Evolutionary conservation across 2,329 filamentous ascomycete species (phyloP), one percentile per base, ranked within the genome.

Genomic region (Phyllosticta citribraziliensis): DNA sequence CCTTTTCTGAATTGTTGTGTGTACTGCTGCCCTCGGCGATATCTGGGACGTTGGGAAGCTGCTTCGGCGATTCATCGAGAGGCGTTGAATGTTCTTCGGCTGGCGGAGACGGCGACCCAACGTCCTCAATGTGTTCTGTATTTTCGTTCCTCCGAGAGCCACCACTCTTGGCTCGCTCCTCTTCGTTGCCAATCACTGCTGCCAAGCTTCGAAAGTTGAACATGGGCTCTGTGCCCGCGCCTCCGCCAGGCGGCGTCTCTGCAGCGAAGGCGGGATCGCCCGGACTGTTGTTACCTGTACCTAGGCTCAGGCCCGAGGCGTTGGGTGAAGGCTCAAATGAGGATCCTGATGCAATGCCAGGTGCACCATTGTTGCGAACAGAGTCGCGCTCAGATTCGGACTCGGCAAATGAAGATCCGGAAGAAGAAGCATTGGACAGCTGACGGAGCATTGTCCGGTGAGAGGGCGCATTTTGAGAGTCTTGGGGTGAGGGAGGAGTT

Each of bases 161-260:
- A 9, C 27, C 35, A 5, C 35, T 50, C 61, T 59, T 59, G 30
- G 58, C 58, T 52, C 27, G 19, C 51, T 63, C 55, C 5, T 63
- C 57, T 17, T 61, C 58, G 20, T 55, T 52, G 5, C 62, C 62
- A 30, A 97, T 89, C 72, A 95, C 89, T 64, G 90, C 89, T 1
- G 90, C 89, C 22, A 97, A 77, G 66, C 91, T 96, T 61, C 86
- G 82, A 70, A 97, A 97, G 72, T 96, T 97, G 74, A 96, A 94
- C 83, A 96, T 85, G 2, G 91, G 84, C 70, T 97, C 92, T 0
- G 81, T 76, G 54, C 80, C 80, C 4, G 78, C 81, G 5, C 74
- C 75, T 65, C 75, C 75, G 14, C 80, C 78, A 4, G 80, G 77
- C 24, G 82, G 81, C 6, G 77, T 73, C 72, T 76, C 10, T 60